Percentiles rank a stretch among this genome's conserved stretches.
Conservation (phyloP, 345 rosid genomes). For the Erysimum cheiranthoides region DNA sequence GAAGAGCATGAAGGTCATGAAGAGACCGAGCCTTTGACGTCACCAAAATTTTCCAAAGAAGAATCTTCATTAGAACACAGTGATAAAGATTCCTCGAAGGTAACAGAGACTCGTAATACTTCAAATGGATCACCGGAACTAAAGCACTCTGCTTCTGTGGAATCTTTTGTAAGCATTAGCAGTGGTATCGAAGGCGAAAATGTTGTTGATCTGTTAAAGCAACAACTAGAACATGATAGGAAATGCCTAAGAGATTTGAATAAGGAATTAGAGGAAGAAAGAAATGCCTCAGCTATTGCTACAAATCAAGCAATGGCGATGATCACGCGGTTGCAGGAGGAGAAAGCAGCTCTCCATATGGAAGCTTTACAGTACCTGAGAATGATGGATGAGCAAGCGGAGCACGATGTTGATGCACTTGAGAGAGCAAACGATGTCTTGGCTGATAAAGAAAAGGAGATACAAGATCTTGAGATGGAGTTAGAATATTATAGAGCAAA, state of each 20-base stretch:
- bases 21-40: conserved; percentile 26
- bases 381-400: conserved; percentile 95
- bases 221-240: conserved; percentile 62
- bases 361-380: conserved; percentile 83
- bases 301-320: conserved; percentile 85
- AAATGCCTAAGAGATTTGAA: conserved; percentile 52
- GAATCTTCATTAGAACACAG: conserved; percentile 25
- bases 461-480: conserved; percentile 79
- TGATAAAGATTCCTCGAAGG: conserved; percentile 34
- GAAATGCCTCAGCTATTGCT: conserved; percentile 69
- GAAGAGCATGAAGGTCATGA: conserved; percentile 29
- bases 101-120: conserved; percentile 43
- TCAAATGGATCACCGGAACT: conserved; percentile 46
- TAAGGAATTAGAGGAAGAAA: conserved; percentile 77
- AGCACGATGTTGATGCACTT: conserved; percentile 70
- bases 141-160: conserved; percentile 53
- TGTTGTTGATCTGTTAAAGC: conserved; percentile 55
- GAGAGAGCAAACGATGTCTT: conserved; percentile 69
- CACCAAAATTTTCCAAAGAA: conserved; percentile 23
- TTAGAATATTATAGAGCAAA: conserved; percentile 58
- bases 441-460: conserved; percentile 70
- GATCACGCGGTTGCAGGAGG: conserved; percentile 85
- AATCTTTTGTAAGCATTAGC: conserved; percentile 59
- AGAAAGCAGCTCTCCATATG: conserved; percentile 82
- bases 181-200: conserved; percentile 70